Percentiles rank a stretch among this genome's conserved stretches.
These are phyloP conservation scores for Pholiota molesta DNA, from an alignment of 768 basidiomycete genomes.

Conservation along the genomic window DNA sequence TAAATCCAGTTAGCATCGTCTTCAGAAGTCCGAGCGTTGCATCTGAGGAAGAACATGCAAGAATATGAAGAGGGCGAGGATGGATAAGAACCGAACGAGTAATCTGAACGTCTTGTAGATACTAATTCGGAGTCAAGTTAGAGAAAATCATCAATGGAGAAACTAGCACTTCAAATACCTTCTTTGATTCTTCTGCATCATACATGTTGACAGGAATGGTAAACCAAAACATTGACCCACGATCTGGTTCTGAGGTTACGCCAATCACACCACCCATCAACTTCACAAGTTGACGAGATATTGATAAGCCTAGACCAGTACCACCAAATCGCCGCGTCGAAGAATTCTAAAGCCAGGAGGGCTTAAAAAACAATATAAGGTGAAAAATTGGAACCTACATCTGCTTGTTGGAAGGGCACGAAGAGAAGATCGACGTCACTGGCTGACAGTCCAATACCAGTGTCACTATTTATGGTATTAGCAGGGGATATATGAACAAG, in stretches of 20 bases:
- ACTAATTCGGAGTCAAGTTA: constrained; percentile 33
- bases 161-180: constrained; percentile 37
- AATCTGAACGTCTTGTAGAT: constrained; percentile 46
- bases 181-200: constrained; percentile 56
- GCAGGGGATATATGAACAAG: neutral
- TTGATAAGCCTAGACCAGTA: constrained; percentile 76
- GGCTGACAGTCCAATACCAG: constrained; percentile 70
- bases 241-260: constrained; percentile 63
- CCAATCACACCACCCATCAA: constrained; percentile 78
- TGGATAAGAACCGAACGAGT: constrained; percentile 50
- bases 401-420: constrained; percentile 78
- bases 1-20: constrained; percentile 60
- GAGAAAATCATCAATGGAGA: neutral
- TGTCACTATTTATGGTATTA: constrained; percentile 48
- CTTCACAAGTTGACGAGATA: constrained; percentile 73
- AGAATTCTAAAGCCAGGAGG: constrained; percentile 47
- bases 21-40: constrained; percentile 58
- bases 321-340: constrained; percentile 78
- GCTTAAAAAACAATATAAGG: neutral
- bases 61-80: constrained; percentile 48
- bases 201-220: constrained; percentile 67
- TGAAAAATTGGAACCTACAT: constrained; percentile 34
- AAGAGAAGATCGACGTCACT: constrained; percentile 71
- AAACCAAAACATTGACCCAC: constrained; percentile 76
- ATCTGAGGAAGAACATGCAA: constrained; percentile 62